These are phyloP conservation scores for Chloranthus sessilifolius DNA, from an alignment of 164 flowering plant genomes.

Conservation along the genomic window DNA sequence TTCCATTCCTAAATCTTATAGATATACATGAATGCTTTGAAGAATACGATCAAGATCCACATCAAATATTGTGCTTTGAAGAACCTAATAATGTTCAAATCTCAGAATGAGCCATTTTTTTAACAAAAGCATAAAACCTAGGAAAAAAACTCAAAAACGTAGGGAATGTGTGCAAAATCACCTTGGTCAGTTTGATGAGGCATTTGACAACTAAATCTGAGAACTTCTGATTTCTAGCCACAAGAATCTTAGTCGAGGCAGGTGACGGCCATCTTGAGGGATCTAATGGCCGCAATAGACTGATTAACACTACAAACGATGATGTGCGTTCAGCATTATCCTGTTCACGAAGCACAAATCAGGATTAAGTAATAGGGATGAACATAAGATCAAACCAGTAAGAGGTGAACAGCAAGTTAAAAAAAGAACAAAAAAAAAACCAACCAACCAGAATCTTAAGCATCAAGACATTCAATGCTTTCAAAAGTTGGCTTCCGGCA, in stretches of 20 bases:
- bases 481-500: constrained; percentile 95
- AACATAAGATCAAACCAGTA: background rate
- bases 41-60: constrained; percentile 97
- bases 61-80: constrained; percentile 89
- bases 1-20: constrained; percentile 98
- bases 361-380: background rate
- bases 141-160: background rate
- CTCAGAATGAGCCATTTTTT: too few species aligned
- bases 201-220: constrained; percentile 96
- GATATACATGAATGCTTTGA: constrained; percentile 89
- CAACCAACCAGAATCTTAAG: constrained; percentile 86
- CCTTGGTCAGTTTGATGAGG: constrained; percentile 92
- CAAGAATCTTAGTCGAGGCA: constrained; percentile 57
- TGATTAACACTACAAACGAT: constrained; percentile 89
- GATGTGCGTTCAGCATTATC: constrained; percentile 98
- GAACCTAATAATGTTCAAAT: constrained; percentile 46
- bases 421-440: too few species aligned
- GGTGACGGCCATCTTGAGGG: constrained; percentile 95
- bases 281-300: constrained; percentile 85
- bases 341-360: constrained; percentile 35
- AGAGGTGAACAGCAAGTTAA: background rate
- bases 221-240: constrained; percentile 81
- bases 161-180: constrained; percentile 28
- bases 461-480: constrained; percentile 97
- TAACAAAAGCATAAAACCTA: too few species aligned